These are phyloP conservation scores for Circinella umbellata DNA, from an alignment of 371 early-diverging fungal species.

Conservation along the genomic window DNA sequence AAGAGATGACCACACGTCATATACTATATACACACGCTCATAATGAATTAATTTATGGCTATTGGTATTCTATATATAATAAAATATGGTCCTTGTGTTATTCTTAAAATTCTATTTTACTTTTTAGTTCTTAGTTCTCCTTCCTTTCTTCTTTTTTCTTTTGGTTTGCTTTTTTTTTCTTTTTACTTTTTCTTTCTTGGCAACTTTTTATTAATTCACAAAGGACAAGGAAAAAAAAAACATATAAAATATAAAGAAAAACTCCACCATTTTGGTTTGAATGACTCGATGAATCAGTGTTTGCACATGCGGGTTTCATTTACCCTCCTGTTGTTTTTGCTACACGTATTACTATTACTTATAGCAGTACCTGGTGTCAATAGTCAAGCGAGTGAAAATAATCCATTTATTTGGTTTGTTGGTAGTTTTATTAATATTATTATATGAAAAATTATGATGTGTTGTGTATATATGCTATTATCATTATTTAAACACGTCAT, in stretches of 20 bases:
- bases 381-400: slow-evolving; percentile 12
- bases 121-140: neutral
- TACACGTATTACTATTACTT: neutral
- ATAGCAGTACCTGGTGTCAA: neutral
- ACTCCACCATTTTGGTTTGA: neutral
- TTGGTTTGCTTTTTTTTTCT: neutral
- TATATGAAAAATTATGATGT: no score
- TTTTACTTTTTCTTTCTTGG: slow-evolving; percentile 5
- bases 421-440: neutral
- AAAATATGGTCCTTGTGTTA: neutral
- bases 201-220: neutral
- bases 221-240: neutral
- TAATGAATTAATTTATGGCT: no score
- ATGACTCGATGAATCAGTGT: slow-evolving; percentile 14
- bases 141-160: slow-evolving; percentile 1
- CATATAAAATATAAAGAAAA: neutral
- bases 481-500: no score
- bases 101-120: neutral
- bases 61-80: no score
- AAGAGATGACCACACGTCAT: no score
- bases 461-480: no score
- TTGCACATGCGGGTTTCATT: neutral
- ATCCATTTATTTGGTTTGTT: slow-evolving; percentile 20
- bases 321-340: slow-evolving; percentile 1
- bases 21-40: no score